phyloP scores from a whole-genome alignment of 2,329 filamentous ascomycete genomes.

The Triangularia verruculosa region DNA sequence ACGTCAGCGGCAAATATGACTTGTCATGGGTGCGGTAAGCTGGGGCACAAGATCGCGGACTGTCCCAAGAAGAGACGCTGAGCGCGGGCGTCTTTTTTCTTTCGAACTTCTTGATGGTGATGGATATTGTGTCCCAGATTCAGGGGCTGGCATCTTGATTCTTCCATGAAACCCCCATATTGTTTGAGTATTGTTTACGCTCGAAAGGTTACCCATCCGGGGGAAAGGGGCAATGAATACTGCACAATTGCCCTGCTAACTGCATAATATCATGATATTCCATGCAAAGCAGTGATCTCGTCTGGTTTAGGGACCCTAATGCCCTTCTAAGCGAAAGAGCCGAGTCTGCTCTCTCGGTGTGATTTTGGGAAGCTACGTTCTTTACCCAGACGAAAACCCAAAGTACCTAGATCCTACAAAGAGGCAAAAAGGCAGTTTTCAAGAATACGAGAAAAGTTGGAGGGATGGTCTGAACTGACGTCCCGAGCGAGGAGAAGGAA shows the following conservation, averaged over 20 bases:
- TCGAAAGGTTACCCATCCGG: not conserved
- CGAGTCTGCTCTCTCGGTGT: not conserved
- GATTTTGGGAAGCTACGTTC: not conserved
- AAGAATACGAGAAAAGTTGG: not conserved
- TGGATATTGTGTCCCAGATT: not conserved
- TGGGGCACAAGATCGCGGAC: slow-evolving; percentile 57
- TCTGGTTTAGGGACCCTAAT: no score
- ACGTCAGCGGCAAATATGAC: slow-evolving; percentile 37
- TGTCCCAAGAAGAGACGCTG: slow-evolving; percentile 44
- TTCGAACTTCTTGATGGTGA: not conserved
- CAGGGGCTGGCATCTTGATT: not conserved
- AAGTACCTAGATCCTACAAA: not conserved
- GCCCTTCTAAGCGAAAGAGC: no score
- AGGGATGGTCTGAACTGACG: not conserved
- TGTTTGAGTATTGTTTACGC: not conserved
- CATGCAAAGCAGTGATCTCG: not conserved
- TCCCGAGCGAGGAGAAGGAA: not conserved
- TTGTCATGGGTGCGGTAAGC: slow-evolving; percentile 61
- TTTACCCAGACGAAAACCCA: not conserved
- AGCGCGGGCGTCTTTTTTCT: not conserved
- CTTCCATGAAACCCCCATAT: not conserved
- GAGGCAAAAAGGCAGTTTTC: not conserved
- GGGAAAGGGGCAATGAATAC: not conserved
- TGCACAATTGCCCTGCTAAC: not conserved
- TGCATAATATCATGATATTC: not conserved